These are phyloP conservation scores for Ricinus communis DNA, from an alignment of 345 rosid species.

Conservation along the genomic window DNA sequence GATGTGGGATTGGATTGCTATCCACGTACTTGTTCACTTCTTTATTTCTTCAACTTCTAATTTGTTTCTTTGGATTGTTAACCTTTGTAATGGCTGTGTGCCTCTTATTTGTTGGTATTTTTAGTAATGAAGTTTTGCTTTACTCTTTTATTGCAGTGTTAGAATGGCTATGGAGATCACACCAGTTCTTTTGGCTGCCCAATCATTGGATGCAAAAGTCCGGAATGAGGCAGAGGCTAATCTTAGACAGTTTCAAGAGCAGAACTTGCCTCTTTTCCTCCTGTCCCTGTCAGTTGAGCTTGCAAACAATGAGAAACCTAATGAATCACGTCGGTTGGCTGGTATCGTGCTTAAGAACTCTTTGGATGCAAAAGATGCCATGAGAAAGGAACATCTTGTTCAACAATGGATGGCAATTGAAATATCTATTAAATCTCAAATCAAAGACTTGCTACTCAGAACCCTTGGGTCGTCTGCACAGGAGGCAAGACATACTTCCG, in stretches of 20 bases:
- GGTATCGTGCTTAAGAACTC: constrained; percentile 93
- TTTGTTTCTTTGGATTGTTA: background rate
- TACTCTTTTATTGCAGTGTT: constrained; percentile 26
- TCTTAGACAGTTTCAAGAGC: constrained; percentile 78
- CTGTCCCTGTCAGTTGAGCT: constrained; percentile 80
- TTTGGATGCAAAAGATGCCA: constrained; percentile 78
- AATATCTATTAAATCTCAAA: constrained; percentile 63
- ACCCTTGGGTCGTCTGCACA: constrained; percentile 65
- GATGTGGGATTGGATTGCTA: background rate
- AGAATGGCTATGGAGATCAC: constrained; percentile 89
- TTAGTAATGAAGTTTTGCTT: background rate
- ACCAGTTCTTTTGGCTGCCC: constrained; percentile 76
- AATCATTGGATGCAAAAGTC: constrained; percentile 66
- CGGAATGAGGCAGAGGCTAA: constrained; percentile 77
- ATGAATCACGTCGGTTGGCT: constrained; percentile 80
- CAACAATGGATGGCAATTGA: constrained; percentile 77
- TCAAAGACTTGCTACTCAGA: constrained; percentile 65
- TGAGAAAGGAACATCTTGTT: constrained; percentile 61
- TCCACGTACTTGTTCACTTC: background rate
- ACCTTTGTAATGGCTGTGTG: background rate
- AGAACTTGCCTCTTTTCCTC: constrained; percentile 68
- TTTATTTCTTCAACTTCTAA: background rate
- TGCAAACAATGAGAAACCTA: constrained; percentile 70
- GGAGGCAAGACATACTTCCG: constrained; percentile 85
- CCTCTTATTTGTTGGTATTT: background rate